A percentile compares a stretch with the other conserved stretches of the same genome.
Conservation (phyloP, 1,284 basidiomycete species). For the Inonotus hispidus region DNA sequence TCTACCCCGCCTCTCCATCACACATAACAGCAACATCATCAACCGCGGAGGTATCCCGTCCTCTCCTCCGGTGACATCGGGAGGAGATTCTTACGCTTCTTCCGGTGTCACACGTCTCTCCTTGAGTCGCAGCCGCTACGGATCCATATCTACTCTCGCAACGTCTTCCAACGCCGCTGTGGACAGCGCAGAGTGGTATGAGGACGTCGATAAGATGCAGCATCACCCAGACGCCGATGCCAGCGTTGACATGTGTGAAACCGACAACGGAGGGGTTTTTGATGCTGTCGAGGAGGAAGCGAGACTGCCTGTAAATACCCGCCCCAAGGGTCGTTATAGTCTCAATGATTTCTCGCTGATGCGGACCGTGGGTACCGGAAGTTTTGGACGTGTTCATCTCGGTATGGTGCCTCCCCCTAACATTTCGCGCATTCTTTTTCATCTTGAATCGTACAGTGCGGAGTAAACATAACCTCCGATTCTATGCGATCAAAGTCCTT, state of each 20-base stretch:
- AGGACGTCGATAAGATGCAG: constrained; percentile 11
- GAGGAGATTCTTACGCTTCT: constrained; percentile 15
- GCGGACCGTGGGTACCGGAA: constrained; percentile 85
- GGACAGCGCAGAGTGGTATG: constrained; percentile 12
- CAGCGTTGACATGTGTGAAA: not conserved
- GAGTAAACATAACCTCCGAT: constrained; percentile 88
- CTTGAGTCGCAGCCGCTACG: constrained; percentile 12
- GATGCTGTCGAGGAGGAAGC: not conserved
- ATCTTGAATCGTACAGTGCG: constrained; percentile 45
- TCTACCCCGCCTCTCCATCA: constrained; percentile 7
- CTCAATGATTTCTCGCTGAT: constrained; percentile 71
- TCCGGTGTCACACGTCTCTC: constrained; percentile 12
- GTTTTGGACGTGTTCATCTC: constrained; percentile 92
- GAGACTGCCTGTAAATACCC: constrained; percentile 20
- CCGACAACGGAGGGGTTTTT: not conserved
- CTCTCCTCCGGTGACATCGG: constrained; percentile 17
- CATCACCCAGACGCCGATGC: not conserved
- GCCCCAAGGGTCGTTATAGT: constrained; percentile 62
- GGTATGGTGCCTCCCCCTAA: constrained; percentile 42
- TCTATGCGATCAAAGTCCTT: constrained; percentile 93
- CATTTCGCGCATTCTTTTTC: constrained; percentile 1
- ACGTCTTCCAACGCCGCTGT: constrained; percentile 15
- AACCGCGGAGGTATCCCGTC: not conserved
- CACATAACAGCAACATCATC: not conserved
- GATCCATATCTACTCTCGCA: constrained; percentile 16